Evolutionary conservation across 1,284 basidiomycete species (phyloP), one percentile per base, ranked within the genome.

Genomic region (Trichosporon sp.): DNA sequence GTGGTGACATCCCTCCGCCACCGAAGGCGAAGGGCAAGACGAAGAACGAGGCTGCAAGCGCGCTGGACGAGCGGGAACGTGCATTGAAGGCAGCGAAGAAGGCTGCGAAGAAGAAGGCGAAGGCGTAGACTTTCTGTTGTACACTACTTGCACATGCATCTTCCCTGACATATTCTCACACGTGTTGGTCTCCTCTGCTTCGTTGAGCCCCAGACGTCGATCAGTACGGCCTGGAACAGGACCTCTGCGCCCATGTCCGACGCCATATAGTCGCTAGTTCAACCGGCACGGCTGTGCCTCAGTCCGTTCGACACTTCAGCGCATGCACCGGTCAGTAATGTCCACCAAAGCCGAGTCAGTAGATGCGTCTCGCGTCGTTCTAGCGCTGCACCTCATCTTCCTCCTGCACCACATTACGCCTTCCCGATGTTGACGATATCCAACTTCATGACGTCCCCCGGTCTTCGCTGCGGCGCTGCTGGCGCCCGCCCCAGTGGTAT

Each of bases 31-130:
- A 27, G 21, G 14, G 40, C 46, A 52, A 49, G 27, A 19, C 40
- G 10, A 60, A 37, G 52, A 19, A 32, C 2, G 49, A 54, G 25
- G 19, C 49, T 1, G n/a, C 14, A 23, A 46, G 9, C 11, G 27
- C 33, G 2, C 37, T 70, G 21, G 70, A 72, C 60, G 67, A 69
- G 40, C 49, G 69, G 40, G 71, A 69, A 56, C 54, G 62, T 31
- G 64, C 59, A 61, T 31, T 65, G 49, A 69, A 69, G 62, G 69
- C 69, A 6, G 60, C 60, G 8, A 71, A 69, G 68, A 68, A 68
- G 68, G 60, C 62, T 23, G 64, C 67, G 59, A 72, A 72, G 71
- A 69, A 68, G 63, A 64, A 61, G 19, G 49, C 46, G 1, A 64
- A 64, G 58, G 52, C 54, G 46, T 54, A 61, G 63, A 49, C 49